phyloP scores from a whole-genome alignment of 2,329 filamentous ascomycete species.

The Lachnellula arida region DNA sequence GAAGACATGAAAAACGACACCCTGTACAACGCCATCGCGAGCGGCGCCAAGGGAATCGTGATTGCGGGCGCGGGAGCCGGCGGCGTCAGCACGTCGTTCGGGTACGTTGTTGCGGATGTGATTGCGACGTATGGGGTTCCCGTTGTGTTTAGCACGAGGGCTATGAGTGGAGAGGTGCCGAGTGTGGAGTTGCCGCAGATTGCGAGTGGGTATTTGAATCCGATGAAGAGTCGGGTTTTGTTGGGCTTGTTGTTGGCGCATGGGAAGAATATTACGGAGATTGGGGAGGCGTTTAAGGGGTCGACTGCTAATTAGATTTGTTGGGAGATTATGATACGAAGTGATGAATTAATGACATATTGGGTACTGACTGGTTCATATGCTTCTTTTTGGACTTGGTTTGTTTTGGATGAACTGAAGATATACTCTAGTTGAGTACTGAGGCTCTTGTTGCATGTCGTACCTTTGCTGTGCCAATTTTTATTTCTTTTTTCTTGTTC shows the following conservation, averaged over 20 bases:
- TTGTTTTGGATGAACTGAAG: no score
- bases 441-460: no score
- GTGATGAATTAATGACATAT: no score
- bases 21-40: slow-evolving; percentile 43
- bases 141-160: slow-evolving; percentile 47
- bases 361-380: no score
- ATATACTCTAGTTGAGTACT: no score
- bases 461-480: no score
- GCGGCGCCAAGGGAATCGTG: slow-evolving; percentile 50
- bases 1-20: slow-evolving; percentile 47
- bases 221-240: slow-evolving; percentile 50
- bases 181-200: slow-evolving; percentile 24
- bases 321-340: no score
- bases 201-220: slow-evolving; percentile 50
- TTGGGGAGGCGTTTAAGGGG: slow-evolving; percentile 14
- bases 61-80: slow-evolving; percentile 53
- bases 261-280: slow-evolving; percentile 20
- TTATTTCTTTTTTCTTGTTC: no score
- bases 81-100: slow-evolving; percentile 40
- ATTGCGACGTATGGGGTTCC: slow-evolving; percentile 43
- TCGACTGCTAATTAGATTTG: slow-evolving; percentile 4
- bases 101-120: slow-evolving; percentile 38
- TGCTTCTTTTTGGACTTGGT: no score
- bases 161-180: slow-evolving; percentile 40
- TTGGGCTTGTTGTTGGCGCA: slow-evolving; percentile 31